Evolutionary conservation across 176 grass and related monocot genomes (phyloP), one percentile per base, ranked within the genome.

Genomic region (Bothriochloa decipiens): DNA sequence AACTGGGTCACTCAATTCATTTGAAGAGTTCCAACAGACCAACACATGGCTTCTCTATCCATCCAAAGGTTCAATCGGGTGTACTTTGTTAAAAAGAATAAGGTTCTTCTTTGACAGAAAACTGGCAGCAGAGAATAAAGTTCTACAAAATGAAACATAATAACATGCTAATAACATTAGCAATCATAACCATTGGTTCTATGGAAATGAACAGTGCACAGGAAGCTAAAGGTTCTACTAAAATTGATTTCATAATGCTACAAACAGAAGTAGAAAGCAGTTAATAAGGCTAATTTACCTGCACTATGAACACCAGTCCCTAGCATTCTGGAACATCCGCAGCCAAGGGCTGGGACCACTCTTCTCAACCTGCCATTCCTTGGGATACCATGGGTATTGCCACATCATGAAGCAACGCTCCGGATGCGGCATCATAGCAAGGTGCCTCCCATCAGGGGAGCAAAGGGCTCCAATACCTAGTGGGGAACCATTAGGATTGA

Each of bases 361-460:
- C 90, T 84, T 89, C 65, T 96, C 90, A 83, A 94, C 79, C 49
- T 83, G 77, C 96, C 96, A 96, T 32, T 96, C 89, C 68, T 95
- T 96, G 3, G 93, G 96, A 81, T 92, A 94, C 96, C 93, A 99
- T 58, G 91, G 93, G 79, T 90, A 96, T 74, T 99, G 93, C 96
- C 96, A 94, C 93, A 99, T 99, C 96, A 99, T 94, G 76, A 96
- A 99, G 81, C 89, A 96, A 69, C 93, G 87, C 66, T 99, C 93
- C 0, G 96, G 96, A 76, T 99, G 96, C 7, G 96, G 96, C 93
- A 99, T 96, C 96, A 99, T 89, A 45, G 93, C 93, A 11, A 99
- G 88, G 72, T 99, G 93, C 41, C 96, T 88, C 61, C 96, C 96
- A 89, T 99, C 82, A 16, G 93, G 89, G 42, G 96, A 96, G 84